Conservation (phyloP, 768 basidiomycete species). For the Rhizopogon vesiculosus region DNA sequence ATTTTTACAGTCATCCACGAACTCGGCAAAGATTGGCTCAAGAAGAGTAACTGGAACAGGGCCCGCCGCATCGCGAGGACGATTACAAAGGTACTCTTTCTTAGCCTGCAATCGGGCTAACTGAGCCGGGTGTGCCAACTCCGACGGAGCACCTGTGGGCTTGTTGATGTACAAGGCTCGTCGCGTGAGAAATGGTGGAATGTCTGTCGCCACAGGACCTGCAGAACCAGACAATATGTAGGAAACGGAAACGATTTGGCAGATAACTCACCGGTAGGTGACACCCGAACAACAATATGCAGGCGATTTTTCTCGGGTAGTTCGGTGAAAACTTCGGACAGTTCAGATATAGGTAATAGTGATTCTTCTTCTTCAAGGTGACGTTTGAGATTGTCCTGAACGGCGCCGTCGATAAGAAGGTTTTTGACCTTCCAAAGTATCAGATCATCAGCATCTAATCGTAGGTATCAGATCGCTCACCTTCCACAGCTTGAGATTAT, state of each 20-base stretch:
- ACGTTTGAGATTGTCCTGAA: too few relatives aligned
- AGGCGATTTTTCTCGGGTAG: background rate
- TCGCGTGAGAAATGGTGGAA: too few relatives aligned
- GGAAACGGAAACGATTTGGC: too few relatives aligned
- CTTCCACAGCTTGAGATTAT: background rate
- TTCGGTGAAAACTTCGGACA: background rate
- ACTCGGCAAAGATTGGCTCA: slow-evolving; percentile 3
- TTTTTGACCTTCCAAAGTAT: background rate
- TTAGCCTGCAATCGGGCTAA: too few relatives aligned
- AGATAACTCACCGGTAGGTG: background rate
- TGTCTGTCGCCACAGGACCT: too few relatives aligned
- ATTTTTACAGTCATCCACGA: slow-evolving; percentile 3
- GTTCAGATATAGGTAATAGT: background rate
- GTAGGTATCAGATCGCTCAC: background rate
- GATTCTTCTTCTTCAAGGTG: too few relatives aligned
- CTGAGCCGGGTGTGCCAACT: too few relatives aligned
- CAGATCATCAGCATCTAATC: background rate
- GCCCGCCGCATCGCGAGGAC: background rate
- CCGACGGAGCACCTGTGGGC: too few relatives aligned
- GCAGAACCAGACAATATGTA: too few relatives aligned
- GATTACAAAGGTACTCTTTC: background rate
- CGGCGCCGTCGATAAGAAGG: too few relatives aligned
- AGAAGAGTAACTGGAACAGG: slow-evolving; percentile 2
- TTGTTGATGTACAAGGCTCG: too few relatives aligned
- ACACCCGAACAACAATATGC: background rate